Evolutionary conservation across 2,329 filamentous ascomycete species (phyloP).

Genomic region (Pleurostoma richardsiae): DNA sequence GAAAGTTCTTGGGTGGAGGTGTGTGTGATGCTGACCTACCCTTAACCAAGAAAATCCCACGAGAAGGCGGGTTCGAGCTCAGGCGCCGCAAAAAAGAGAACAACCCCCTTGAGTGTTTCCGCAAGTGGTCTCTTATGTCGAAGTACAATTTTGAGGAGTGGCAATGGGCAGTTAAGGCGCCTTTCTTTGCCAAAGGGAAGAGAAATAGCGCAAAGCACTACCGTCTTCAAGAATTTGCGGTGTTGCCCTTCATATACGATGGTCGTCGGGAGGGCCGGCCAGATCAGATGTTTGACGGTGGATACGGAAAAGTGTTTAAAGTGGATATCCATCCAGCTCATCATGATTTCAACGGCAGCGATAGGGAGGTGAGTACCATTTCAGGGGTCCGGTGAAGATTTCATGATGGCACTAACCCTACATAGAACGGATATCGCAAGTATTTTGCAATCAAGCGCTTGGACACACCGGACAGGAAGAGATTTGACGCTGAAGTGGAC

Average conservation of each 20-base stretch:
- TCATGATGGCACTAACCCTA: too few species aligned
- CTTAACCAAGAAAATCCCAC: not conserved
- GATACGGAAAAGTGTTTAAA: slow-evolving; percentile 6
- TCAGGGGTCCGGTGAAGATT: too few species aligned
- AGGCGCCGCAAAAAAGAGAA: not conserved
- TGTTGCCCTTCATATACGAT: slow-evolving; percentile 3
- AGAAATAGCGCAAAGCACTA: slow-evolving; percentile 5
- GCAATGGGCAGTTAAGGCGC: slow-evolving; percentile 9
- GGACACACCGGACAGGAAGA: slow-evolving; percentile 1
- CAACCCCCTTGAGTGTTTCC: slow-evolving; percentile 4
- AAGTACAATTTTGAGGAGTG: slow-evolving; percentile 9
- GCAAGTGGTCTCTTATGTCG: slow-evolving; percentile 1
- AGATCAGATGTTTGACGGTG: slow-evolving; percentile 1
- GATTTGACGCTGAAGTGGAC: slow-evolving; percentile 11
- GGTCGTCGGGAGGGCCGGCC: not conserved
- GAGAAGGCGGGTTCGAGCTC: not conserved
- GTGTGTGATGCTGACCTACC: slow-evolving; percentile 4
- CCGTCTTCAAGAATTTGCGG: not conserved
- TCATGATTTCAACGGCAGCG: slow-evolving; percentile 9
- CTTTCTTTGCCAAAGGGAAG: slow-evolving; percentile 2
- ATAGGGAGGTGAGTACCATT: too few species aligned
- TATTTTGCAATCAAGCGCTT: slow-evolving; percentile 9
- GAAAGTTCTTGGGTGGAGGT: slow-evolving; percentile 1
- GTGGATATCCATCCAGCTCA: slow-evolving; percentile 11
- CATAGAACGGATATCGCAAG: too few species aligned